These are phyloP conservation scores for Pulveroboletus sp. DNA, from an alignment of 768 basidiomycete genomes.

Conservation along the genomic window DNA sequence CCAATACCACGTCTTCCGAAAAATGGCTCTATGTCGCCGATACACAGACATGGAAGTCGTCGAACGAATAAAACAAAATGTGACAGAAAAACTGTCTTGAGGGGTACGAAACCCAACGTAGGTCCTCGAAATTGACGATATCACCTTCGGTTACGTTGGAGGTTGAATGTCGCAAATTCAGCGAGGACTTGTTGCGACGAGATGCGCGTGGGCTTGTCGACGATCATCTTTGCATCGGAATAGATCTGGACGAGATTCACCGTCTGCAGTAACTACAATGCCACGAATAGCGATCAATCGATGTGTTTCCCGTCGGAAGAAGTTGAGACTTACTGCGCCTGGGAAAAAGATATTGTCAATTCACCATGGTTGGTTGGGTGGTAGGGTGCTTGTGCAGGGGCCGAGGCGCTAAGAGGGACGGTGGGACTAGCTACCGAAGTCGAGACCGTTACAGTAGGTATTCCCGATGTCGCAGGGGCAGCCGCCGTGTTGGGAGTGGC, in stretches of 20 bases:
- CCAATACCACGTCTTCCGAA: conserved; percentile 40
- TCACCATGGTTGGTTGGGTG: conserved; percentile 77
- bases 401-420: conserved; percentile 43
- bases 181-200: conserved; percentile 61
- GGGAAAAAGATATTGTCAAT: conserved; percentile 77
- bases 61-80: conserved; percentile 72
- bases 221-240: conserved; percentile 83
- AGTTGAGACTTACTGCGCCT: conserved; percentile 52
- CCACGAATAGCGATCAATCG: background rate
- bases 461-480: conserved; percentile 14
- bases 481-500: conserved; percentile 1
- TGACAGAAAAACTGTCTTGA: conserved; percentile 79
- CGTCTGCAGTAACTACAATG: conserved; percentile 77
- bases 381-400: conserved; percentile 67
- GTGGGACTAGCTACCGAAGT: conserved; percentile 69
- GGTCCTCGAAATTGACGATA: conserved; percentile 66
- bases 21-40: conserved; percentile 84
- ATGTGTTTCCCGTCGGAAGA: too few relatives aligned
- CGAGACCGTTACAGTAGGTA: conserved; percentile 42
- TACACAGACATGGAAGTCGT: conserved; percentile 78
- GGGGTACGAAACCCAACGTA: conserved; percentile 83
- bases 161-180: conserved; percentile 51
- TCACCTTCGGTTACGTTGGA: conserved; percentile 55
- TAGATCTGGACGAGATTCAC: conserved; percentile 77
- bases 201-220: conserved; percentile 83